These are phyloP conservation scores for Cladobotryum mycophilum DNA, from an alignment of 2,329 filamentous ascomycete species.

Conservation along the genomic window DNA sequence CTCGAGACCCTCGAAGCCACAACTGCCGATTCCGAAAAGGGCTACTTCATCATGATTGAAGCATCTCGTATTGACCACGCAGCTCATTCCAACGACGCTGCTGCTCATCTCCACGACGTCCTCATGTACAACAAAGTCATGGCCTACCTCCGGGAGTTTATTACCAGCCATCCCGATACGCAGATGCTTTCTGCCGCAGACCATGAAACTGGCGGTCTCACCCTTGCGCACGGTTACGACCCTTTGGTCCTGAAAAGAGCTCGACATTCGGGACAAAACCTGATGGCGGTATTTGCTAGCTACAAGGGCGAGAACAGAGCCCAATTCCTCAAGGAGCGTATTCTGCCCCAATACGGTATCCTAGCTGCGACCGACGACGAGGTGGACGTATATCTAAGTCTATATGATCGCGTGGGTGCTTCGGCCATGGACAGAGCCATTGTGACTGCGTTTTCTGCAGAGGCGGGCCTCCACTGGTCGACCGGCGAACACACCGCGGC, in stretches of 20 bases:
- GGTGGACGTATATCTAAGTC: slow-evolving; percentile 8
- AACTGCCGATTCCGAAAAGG: slow-evolving; percentile 10
- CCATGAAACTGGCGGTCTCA: slow-evolving; percentile 21
- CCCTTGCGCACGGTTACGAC: slow-evolving; percentile 16
- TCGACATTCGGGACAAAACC: slow-evolving; percentile 15
- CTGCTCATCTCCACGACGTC: slow-evolving; percentile 18
- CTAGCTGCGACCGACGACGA: slow-evolving; percentile 11
- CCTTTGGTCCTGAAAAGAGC: slow-evolving; percentile 13
- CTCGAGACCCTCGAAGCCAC: slow-evolving; percentile 15
- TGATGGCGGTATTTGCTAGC: slow-evolving; percentile 8
- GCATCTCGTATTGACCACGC: slow-evolving; percentile 21
- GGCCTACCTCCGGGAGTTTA: slow-evolving; percentile 16
- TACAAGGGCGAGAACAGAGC: slow-evolving; percentile 13
- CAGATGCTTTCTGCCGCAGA: slow-evolving; percentile 21
- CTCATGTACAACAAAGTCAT: slow-evolving; percentile 22
- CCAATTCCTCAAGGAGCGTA: slow-evolving; percentile 9
- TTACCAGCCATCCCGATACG: slow-evolving; percentile 17
- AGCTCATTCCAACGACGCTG: slow-evolving; percentile 18
- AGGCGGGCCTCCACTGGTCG: slow-evolving; percentile 17
- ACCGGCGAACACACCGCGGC: slow-evolving; percentile 17
- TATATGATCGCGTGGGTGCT: slow-evolving; percentile 9
- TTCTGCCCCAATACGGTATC: slow-evolving; percentile 16
- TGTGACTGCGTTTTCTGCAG: slow-evolving; percentile 10
- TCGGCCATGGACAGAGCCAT: slow-evolving; percentile 11
- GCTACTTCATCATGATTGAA: slow-evolving; percentile 22